phyloP scores from a whole-genome alignment of 805 yeast genomes.

The Tetrapisispora namnaoensis region DNA sequence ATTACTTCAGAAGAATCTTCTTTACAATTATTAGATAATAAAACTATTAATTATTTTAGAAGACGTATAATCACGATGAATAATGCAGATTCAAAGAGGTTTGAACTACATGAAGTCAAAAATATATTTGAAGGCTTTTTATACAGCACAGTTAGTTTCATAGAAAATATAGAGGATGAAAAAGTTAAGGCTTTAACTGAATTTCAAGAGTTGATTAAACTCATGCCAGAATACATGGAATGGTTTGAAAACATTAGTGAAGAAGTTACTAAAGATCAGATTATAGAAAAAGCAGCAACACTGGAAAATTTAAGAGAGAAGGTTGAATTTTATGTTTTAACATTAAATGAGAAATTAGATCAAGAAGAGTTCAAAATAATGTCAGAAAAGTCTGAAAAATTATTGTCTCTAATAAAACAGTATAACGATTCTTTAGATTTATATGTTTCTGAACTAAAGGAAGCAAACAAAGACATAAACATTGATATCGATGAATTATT shows the following conservation, averaged over 20 bases:
- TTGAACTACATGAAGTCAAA: slow-evolving; percentile 50
- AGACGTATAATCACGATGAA: slow-evolving; percentile 45
- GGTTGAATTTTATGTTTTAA: slow-evolving; percentile 32
- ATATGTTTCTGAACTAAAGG: slow-evolving; percentile 35
- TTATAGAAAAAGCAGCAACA: slow-evolving; percentile 26
- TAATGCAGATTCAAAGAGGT: slow-evolving; percentile 35
- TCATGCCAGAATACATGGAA: slow-evolving; percentile 45
- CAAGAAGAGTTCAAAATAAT: slow-evolving; percentile 35
- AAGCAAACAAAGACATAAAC: slow-evolving; percentile 36
- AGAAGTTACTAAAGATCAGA: slow-evolving; percentile 32
- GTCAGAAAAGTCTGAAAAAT: slow-evolving; percentile 34
- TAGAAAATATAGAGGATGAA: slow-evolving; percentile 44
- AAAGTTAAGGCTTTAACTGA: slow-evolving; percentile 34
- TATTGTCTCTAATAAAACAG: slow-evolving; percentile 36
- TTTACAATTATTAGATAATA: slow-evolving; percentile 40
- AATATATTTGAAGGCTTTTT: slow-evolving; percentile 67
- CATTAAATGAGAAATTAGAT: slow-evolving; percentile 40
- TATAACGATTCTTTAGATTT: slow-evolving; percentile 37
- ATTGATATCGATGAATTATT: slow-evolving; percentile 46
- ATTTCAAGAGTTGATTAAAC: slow-evolving; percentile 29
- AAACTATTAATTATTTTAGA: slow-evolving; percentile 37
- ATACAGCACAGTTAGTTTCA: slow-evolving; percentile 52
- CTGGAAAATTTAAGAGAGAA: slow-evolving; percentile 17
- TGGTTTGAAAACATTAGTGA: slow-evolving; percentile 75
- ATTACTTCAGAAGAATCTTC: slow-evolving; percentile 25